These are phyloP conservation scores for Cutaneotrichosporon sp. DNA, from an alignment of 1,284 basidiomycete genomes.

Conservation along the genomic window DNA sequence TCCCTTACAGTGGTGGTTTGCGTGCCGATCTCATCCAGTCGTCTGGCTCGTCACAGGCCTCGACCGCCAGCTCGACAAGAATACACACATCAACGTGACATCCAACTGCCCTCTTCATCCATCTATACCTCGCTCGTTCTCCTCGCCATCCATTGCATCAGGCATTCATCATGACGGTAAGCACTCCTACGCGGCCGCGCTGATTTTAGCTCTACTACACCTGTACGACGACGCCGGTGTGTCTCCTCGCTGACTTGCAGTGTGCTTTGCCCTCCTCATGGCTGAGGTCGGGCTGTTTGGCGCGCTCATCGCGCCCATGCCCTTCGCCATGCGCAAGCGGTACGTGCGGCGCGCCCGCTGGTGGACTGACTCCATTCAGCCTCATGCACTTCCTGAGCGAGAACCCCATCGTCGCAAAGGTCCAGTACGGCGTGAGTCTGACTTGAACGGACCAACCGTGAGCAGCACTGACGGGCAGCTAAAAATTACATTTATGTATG, in stretches of 20 bases:
- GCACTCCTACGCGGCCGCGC: background rate
- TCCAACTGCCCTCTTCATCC: background rate
- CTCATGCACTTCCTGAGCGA: slow-evolving; percentile 49
- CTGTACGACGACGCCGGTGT: no score
- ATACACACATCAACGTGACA: background rate
- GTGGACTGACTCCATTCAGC: slow-evolving; percentile 21
- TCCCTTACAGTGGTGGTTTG: background rate
- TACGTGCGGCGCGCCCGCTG: slow-evolving; percentile 16
- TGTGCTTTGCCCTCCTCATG: slow-evolving; percentile 47
- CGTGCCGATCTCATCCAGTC: background rate
- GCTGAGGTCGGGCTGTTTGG: slow-evolving; percentile 43
- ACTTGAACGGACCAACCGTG: no score
- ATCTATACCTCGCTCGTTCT: background rate
- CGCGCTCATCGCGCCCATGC: slow-evolving; percentile 48
- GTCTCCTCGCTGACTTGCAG: slow-evolving; percentile 17
- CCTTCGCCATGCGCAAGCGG: slow-evolving; percentile 47
- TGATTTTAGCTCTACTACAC: slow-evolving; percentile 41
- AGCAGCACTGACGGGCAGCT: slow-evolving; percentile 45
- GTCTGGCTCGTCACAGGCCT: background rate
- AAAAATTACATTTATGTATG: slow-evolving; percentile 92
- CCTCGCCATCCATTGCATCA: background rate
- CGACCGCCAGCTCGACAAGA: background rate
- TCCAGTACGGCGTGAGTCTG: slow-evolving; percentile 51
- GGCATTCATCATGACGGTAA: slow-evolving; percentile 19
- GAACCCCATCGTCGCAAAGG: slow-evolving; percentile 51